These are phyloP conservation scores for Quaeritorhiza haematococci DNA, from an alignment of 371 early-diverging fungal species.

Conservation along the genomic window DNA sequence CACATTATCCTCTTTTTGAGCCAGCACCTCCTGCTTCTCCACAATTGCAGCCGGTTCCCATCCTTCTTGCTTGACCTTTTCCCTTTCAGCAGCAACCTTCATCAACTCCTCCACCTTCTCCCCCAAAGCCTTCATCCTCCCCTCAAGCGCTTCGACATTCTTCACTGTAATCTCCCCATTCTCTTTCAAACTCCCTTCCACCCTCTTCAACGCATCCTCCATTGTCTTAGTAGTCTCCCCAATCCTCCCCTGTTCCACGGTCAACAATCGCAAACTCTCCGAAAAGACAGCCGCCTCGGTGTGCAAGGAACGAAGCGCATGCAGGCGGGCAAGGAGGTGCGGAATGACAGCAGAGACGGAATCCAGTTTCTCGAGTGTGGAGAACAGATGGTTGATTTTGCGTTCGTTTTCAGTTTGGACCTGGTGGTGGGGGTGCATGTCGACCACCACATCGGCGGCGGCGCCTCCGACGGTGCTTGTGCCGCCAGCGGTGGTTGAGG, in stretches of 20 bases:
- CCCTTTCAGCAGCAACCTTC: too few relatives aligned
- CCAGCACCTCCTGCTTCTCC: too few relatives aligned
- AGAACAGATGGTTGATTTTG: conserved; percentile 68
- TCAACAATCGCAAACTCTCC: conserved; percentile 66
- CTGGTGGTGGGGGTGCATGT: neutral
- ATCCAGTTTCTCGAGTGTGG: conserved; percentile 68
- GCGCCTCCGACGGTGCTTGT: neutral
- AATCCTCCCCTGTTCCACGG: conserved; percentile 67
- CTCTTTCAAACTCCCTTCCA: conserved; percentile 59
- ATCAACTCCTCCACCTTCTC: conserved; percentile 52
- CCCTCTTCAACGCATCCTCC: conserved; percentile 50
- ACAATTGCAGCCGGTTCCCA: neutral
- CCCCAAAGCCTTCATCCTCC: conserved; percentile 58
- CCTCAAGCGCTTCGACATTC: conserved; percentile 67
- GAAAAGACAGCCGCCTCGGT: conserved; percentile 75
- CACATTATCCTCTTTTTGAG: too few relatives aligned
- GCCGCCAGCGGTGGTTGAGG: neutral
- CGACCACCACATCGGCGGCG: conserved; percentile 6
- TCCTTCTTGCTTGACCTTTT: neutral
- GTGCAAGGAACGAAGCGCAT: conserved; percentile 73
- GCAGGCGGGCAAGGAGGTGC: conserved; percentile 72
- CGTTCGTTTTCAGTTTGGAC: conserved; percentile 28
- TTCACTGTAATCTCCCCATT: conserved; percentile 59
- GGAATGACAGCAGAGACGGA: conserved; percentile 74
- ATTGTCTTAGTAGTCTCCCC: conserved; percentile 64